A percentile compares a stretch with the other conserved stretches of the same genome.
Evolutionary conservation across 495 filamentous ascomycete species (phyloP).

Genomic region (Aspergillus mulundensis): DNA sequence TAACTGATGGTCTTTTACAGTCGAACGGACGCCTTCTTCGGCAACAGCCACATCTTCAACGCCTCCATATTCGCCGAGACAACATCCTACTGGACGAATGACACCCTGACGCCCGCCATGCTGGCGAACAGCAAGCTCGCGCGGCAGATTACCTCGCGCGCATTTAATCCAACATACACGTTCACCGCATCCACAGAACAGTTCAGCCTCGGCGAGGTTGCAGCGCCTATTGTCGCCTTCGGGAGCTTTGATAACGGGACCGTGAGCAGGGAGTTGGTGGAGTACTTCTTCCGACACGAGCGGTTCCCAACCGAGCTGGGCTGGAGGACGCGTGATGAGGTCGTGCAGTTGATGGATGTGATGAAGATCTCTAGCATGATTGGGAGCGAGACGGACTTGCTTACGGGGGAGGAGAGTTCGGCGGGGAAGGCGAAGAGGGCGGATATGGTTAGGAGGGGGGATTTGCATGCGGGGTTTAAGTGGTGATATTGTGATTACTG

Average conservation of each 20-base stretch:
- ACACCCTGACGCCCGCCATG: conserved; percentile 35
- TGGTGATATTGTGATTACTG: no score
- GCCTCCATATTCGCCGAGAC: conserved; percentile 45
- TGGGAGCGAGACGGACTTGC: not conserved
- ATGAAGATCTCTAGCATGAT: conserved; percentile 12
- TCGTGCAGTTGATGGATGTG: conserved; percentile 14
- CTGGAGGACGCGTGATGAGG: conserved; percentile 21
- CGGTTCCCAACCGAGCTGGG: conserved; percentile 44
- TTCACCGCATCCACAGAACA: conserved; percentile 31
- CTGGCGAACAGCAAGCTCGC: conserved; percentile 39
- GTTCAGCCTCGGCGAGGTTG: conserved; percentile 44
- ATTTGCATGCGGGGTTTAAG: no score
- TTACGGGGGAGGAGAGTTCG: not conserved
- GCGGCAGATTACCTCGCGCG: conserved; percentile 38
- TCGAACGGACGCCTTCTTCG: conserved; percentile 42
- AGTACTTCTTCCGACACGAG: conserved; percentile 48
- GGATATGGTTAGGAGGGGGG: no score
- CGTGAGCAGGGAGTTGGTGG: conserved; percentile 32
- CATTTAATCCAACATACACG: conserved; percentile 35
- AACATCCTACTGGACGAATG: conserved; percentile 34
- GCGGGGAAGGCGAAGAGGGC: no score
- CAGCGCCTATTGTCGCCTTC: conserved; percentile 40
- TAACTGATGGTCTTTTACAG: no score
- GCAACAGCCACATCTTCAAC: conserved; percentile 43
- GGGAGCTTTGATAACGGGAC: conserved; percentile 36